Percentiles rank a stretch among this genome's conserved stretches.
Conservation (phyloP, 495 filamentous ascomycete genomes). For the Baudoinia panamericana region DNA sequence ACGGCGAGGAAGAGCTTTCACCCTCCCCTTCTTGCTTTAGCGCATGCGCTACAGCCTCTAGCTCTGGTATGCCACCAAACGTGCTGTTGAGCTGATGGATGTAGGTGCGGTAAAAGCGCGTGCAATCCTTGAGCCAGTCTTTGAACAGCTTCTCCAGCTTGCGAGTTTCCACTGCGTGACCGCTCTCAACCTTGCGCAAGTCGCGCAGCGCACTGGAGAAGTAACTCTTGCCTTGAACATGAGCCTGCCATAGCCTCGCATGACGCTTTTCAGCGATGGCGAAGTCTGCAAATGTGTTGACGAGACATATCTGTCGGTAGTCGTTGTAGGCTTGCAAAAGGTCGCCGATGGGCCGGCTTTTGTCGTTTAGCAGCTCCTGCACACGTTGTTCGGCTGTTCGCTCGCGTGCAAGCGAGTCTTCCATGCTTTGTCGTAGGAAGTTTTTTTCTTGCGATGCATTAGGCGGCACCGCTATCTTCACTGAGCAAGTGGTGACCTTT, state of each 20-base stretch:
- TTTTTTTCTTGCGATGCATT: not conserved
- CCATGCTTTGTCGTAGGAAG: slow-evolving; percentile 11
- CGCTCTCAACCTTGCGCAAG: slow-evolving; percentile 39
- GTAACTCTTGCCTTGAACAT: slow-evolving; percentile 59
- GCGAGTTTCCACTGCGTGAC: slow-evolving; percentile 58
- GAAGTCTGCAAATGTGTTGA: slow-evolving; percentile 60
- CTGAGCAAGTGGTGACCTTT: slow-evolving; percentile 39
- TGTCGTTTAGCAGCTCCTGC: slow-evolving; percentile 6
- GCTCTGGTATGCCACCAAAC: slow-evolving; percentile 56
- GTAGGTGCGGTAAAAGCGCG: slow-evolving; percentile 74
- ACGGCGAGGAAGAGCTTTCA: slow-evolving; percentile 24
- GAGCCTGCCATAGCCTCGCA: slow-evolving; percentile 61
- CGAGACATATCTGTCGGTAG: slow-evolving; percentile 55
- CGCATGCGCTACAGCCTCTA: slow-evolving; percentile 55
- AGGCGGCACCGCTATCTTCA: slow-evolving; percentile 4
- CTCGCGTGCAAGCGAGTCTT: slow-evolving; percentile 15
- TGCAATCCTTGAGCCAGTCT: slow-evolving; percentile 68
- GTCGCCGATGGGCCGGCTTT: slow-evolving; percentile 11
- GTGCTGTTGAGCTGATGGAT: slow-evolving; percentile 64
- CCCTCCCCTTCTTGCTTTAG: slow-evolving; percentile 48
- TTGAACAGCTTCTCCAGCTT: slow-evolving; percentile 67
- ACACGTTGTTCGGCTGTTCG: slow-evolving; percentile 15
- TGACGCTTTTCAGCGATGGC: slow-evolving; percentile 54
- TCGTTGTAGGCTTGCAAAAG: slow-evolving; percentile 10
- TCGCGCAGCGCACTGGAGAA: slow-evolving; percentile 51